Base-by-base conservation (phyloP, 805 yeast species). In the Dipodascus geniculatus region DNA sequence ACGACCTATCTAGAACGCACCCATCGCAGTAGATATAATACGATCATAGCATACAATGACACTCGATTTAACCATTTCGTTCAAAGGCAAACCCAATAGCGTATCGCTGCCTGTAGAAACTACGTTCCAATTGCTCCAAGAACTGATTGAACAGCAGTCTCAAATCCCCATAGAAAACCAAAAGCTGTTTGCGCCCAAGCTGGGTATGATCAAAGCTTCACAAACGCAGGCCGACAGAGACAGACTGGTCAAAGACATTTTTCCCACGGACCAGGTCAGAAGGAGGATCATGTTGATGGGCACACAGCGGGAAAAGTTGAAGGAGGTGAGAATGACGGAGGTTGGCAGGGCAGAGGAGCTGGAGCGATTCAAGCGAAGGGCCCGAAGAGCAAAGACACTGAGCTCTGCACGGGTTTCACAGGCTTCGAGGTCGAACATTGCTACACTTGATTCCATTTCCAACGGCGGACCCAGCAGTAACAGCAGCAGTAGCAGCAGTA, bases 281-380 rank as follows among this genome's bases (percentile, higher is more conserved):
- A 54, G 53, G 23, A 59, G 58, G 50, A 56, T 67, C 50, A 62
- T 65, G 60, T 55, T 68, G 20, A 57, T 68, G 48, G 71, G 71
- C 6, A 60, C 67, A 2, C 57, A 64, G 4, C 51, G 56, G n/a
- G 58, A 54, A 20, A 55, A 60, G 52, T 56, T 65, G 17, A 58
- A 63, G 28, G 54, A 58, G 19, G 53, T 66, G 42, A 58, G 55
- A 24, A 54, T 54, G 31, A 52, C 67, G 2, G 65, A 61, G 51
- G 55, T 52, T 4, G 58, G 57, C 24, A 53, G 56, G 48, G 62
- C 60, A 2, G 54, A 54, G 9, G 60, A 57, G 59, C 24, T 53
- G 55, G 16, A 50, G 48, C 9, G 52, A 54, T 17, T 60, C 59
- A 23, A 42, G 48, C 42, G 48, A 54, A 22, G 47, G 33, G 56